Conservation (phyloP, 202 grass and related monocot species). For the Miscanthus sacchariflorus region DNA sequence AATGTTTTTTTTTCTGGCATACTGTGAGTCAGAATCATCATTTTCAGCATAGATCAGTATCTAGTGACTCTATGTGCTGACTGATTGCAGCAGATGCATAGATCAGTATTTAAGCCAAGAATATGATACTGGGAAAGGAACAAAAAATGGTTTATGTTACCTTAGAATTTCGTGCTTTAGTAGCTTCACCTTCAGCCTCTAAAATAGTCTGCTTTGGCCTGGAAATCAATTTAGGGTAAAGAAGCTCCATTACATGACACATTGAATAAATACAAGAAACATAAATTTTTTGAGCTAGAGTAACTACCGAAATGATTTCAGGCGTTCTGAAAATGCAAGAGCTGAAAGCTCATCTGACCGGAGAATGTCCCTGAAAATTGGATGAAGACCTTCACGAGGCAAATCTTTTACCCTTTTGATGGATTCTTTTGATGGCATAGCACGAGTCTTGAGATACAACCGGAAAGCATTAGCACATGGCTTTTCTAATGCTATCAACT, state of each 20-base stretch:
- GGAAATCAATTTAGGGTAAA: slow-evolving; percentile 33
- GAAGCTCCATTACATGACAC: slow-evolving; percentile 31
- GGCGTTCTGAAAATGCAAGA: slow-evolving; percentile 85
- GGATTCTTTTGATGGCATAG: slow-evolving; percentile 81
- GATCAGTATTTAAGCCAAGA: not conserved
- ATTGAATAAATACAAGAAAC: slow-evolving; percentile 33
- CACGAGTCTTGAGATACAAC: slow-evolving; percentile 80
- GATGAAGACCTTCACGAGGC: slow-evolving; percentile 85
- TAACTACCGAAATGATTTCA: slow-evolving; percentile 84
- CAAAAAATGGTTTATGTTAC: slow-evolving; percentile 42
- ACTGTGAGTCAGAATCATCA: not conserved
- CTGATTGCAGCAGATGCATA: slow-evolving; percentile 22
- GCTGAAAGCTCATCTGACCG: slow-evolving; percentile 82
- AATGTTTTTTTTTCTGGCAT: not conserved
- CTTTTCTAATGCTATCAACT: slow-evolving; percentile 72
- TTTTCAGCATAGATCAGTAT: not conserved
- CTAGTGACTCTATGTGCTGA: not conserved
- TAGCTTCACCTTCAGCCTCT: slow-evolving; percentile 91
- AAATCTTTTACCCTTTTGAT: slow-evolving; percentile 87
- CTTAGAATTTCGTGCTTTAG: slow-evolving; percentile 74
- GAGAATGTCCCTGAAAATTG: slow-evolving; percentile 76
- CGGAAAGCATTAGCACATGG: slow-evolving; percentile 89
- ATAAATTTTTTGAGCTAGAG: not conserved
- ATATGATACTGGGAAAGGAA: slow-evolving; percentile 4
- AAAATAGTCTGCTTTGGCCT: slow-evolving; percentile 99